Evolutionary conservation across 345 rosid species (phyloP).

Genomic region (Lepidium africanum): DNA sequence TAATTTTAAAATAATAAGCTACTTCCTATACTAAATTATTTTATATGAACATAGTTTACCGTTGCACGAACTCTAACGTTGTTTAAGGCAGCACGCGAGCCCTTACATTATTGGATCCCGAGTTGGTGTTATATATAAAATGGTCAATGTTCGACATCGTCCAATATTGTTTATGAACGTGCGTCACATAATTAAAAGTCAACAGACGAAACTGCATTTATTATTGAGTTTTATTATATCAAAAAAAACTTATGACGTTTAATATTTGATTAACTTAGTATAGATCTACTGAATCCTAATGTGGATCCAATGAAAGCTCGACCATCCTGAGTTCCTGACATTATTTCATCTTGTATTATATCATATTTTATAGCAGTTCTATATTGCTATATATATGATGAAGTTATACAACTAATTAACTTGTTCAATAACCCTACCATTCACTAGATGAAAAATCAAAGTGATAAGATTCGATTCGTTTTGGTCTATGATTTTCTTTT

Average conservation of each 20-base stretch:
- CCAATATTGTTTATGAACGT: not conserved
- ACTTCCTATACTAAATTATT: too few relatives aligned
- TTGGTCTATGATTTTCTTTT: too few relatives aligned
- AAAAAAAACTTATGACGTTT: not conserved
- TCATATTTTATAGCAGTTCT: not conserved
- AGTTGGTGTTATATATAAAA: not conserved
- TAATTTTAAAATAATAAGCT: too few relatives aligned
- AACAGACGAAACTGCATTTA: not conserved
- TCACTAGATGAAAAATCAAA: not conserved
- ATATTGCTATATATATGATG: not conserved
- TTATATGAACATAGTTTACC: too few relatives aligned
- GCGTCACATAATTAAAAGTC: slow-evolving; percentile 5
- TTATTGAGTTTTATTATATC: not conserved
- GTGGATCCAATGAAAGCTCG: not conserved
- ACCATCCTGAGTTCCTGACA: slow-evolving; percentile 1
- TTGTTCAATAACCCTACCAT: not conserved
- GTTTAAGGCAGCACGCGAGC: not conserved
- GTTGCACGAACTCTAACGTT: not conserved
- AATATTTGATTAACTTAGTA: not conserved
- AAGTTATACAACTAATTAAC: not conserved
- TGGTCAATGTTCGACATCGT: not conserved
- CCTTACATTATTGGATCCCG: not conserved
- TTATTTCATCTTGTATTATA: not conserved
- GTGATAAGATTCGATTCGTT: too few relatives aligned
- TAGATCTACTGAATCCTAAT: not conserved